phyloP scores from a whole-genome alignment of 73 alveolate genomes.

The Tetrahymena malaccensis region DNA sequence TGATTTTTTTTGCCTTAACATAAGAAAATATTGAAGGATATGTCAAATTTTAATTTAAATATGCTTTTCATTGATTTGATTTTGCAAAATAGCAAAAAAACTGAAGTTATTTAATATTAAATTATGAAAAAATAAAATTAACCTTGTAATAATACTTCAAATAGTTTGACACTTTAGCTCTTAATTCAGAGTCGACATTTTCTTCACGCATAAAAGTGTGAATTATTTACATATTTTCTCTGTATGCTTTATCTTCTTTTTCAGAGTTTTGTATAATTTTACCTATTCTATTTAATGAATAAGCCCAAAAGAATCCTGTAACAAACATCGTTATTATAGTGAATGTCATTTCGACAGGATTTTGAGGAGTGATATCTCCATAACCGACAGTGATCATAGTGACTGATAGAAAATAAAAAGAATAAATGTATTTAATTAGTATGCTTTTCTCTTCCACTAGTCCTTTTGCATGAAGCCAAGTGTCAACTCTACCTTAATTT shows the following conservation, averaged over 20 bases:
- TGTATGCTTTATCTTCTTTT: not conserved
- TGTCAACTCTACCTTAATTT: not conserved
- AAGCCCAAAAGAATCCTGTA: not conserved
- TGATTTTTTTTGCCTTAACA: too few relatives aligned
- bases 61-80: too few relatives aligned
- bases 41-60: too few relatives aligned
- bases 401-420: not conserved
- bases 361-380: not conserved
- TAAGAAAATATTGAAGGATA: too few relatives aligned
- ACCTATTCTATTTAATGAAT: not conserved
- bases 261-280: not conserved
- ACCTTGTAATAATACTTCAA: not conserved
- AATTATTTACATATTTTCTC: not conserved
- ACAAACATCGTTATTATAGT: not conserved
- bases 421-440: not conserved
- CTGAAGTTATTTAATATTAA: too few relatives aligned
- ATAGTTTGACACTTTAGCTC: not conserved
- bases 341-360: not conserved
- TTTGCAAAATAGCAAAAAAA: too few relatives aligned
- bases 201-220: not conserved
- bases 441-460: not conserved
- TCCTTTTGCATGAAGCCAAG: not conserved
- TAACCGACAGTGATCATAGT: not conserved
- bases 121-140: too few relatives aligned
- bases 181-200: not conserved